Percentiles rank a stretch among this genome's conserved stretches.
Evolutionary conservation across 2,329 filamentous ascomycete genomes (phyloP).

Genomic region (Phoma sp.): DNA sequence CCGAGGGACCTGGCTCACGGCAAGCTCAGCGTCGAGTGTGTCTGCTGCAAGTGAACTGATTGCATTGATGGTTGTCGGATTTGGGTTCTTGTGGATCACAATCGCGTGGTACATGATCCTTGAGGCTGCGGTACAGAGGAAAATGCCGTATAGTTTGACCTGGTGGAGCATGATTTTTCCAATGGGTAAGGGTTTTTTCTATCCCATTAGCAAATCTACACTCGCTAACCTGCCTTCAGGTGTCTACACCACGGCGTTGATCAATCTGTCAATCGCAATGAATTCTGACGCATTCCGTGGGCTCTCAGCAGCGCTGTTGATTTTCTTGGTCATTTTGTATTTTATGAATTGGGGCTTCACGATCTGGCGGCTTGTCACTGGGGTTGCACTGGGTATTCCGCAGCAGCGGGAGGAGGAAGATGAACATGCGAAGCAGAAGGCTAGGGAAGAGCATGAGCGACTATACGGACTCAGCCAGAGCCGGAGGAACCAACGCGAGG

Average conservation of each 20-base stretch:
- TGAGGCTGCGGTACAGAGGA: conserved; percentile 17
- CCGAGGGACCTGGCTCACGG: conserved; percentile 21
- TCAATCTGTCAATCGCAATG: conserved; percentile 23
- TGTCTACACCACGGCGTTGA: conserved; percentile 22
- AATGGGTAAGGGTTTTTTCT: conserved; percentile 14
- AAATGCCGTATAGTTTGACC: conserved; percentile 22
- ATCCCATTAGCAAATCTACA: background rate
- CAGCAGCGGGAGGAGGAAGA: conserved; percentile 25
- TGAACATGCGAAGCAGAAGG: conserved; percentile 16
- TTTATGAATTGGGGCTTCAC: conserved; percentile 26
- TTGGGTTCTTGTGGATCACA: conserved; percentile 24
- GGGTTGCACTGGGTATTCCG: conserved; percentile 22
- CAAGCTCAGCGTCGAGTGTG: conserved; percentile 18
- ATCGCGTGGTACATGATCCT: conserved; percentile 24
- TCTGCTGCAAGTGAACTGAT: conserved; percentile 16
- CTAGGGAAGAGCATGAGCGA: conserved; percentile 5
- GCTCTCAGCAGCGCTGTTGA: conserved; percentile 17
- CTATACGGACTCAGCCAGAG: background rate
- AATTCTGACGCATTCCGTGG: conserved; percentile 24
- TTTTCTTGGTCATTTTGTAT: conserved; percentile 23
- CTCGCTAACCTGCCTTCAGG: conserved; percentile 6
- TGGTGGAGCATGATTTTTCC: conserved; percentile 30
- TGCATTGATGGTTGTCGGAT: conserved; percentile 20
- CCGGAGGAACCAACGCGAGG: background rate
- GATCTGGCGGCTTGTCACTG: conserved; percentile 16